phyloP scores from a whole-genome alignment of 2,329 filamentous ascomycete species.

The Sporothrix brunneoviolacea region DNA sequence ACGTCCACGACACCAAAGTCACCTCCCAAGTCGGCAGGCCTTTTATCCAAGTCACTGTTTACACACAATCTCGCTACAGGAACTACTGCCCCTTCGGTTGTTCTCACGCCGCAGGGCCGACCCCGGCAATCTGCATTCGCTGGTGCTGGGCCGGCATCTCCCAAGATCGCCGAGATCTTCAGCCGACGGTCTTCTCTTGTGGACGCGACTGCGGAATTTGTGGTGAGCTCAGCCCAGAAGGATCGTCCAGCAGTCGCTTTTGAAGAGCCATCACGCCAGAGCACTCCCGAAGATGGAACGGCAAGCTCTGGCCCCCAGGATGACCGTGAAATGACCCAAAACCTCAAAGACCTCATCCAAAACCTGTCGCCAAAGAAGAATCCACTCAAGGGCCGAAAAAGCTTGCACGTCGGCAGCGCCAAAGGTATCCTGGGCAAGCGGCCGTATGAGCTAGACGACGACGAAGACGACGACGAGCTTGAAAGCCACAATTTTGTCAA shows the following conservation, averaged over 20 bases:
- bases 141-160: conserved; percentile 66
- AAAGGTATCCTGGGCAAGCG: conserved; percentile 68
- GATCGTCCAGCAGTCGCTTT: conserved; percentile 50
- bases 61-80: conserved; percentile 48
- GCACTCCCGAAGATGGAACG: conserved; percentile 57
- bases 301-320: conserved; percentile 34
- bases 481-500: conserved; percentile 58
- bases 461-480: conserved; percentile 42
- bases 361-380: conserved; percentile 72
- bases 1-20: conserved; percentile 25
- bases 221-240: conserved; percentile 40
- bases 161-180: conserved; percentile 63
- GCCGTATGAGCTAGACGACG: conserved; percentile 62
- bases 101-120: conserved; percentile 55
- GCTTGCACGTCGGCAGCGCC: conserved; percentile 68
- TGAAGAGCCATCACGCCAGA: conserved; percentile 48
- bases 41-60: conserved; percentile 40
- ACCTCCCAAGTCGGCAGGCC: conserved; percentile 22
- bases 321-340: conserved; percentile 57
- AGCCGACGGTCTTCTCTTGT: conserved; percentile 66
- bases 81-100: conserved; percentile 53
- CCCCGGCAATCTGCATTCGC: conserved; percentile 62
- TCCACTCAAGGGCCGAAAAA: conserved; percentile 61
- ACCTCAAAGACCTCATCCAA: conserved; percentile 69
- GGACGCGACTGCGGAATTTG: conserved; percentile 57